A percentile compares a stretch with the other conserved stretches of the same genome.
Evolutionary conservation across 176 grass and related monocot species (phyloP).

Genomic region (Cenchrus fungigraminus): DNA sequence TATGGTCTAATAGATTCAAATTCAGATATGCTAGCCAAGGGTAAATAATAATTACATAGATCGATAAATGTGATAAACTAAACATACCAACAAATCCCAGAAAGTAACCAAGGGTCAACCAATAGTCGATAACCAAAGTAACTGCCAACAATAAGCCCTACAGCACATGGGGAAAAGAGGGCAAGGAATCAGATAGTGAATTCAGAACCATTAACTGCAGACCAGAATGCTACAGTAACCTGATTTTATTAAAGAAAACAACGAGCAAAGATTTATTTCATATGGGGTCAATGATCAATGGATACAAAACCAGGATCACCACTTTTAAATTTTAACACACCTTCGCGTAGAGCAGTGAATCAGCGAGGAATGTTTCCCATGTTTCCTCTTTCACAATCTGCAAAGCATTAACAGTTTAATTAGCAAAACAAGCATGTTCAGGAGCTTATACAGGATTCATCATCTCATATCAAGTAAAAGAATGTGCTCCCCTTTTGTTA

Average conservation of each 20-base stretch:
- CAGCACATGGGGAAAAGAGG: conserved; percentile 10
- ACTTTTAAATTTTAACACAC: conserved; percentile 19
- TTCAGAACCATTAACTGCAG: conserved; percentile 8
- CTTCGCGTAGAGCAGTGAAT: conserved; percentile 83
- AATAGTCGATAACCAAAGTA: conserved; percentile 74
- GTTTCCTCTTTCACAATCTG: conserved; percentile 92
- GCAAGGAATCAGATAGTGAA: conserved; percentile 3
- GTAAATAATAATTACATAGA: conserved; percentile 19
- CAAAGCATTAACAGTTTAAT: conserved; percentile 25
- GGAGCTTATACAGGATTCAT: conserved; percentile 18
- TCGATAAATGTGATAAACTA: conserved; percentile 7
- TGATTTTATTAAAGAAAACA: conserved; percentile 1
- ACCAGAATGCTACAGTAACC: neutral
- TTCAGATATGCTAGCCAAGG: neutral
- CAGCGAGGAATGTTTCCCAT: conserved; percentile 79
- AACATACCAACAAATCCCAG: conserved; percentile 83
- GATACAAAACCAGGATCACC: neutral
- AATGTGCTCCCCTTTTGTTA: neutral
- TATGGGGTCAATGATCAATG: conserved; percentile 1
- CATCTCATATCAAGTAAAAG: neutral
- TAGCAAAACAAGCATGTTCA: conserved; percentile 13
- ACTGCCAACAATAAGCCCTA: conserved; percentile 84
- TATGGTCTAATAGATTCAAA: conserved; percentile 18
- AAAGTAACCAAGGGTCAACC: conserved; percentile 74
- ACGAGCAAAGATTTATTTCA: conserved; percentile 6